Percentiles rank a stretch among this genome's conserved stretches.
These are phyloP conservation scores for Apocynum venetum DNA, from an alignment of 257 asterid genomes.

Conservation along the genomic window DNA sequence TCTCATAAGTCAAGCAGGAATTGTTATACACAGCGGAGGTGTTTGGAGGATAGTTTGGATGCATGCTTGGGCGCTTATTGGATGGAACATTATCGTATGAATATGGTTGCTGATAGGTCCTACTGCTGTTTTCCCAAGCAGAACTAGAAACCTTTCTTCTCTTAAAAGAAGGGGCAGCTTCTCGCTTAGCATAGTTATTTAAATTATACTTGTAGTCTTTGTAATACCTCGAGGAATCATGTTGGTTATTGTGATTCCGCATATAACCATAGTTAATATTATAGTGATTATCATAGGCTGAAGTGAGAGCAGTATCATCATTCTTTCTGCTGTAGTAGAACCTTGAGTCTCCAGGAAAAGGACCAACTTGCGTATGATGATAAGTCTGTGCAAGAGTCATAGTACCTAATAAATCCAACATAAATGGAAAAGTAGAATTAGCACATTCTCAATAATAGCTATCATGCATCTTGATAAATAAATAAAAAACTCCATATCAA, in stretches of 20 bases:
- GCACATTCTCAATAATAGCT: neutral
- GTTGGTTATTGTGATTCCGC: constrained; percentile 27
- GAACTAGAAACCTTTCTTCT: constrained; percentile 63
- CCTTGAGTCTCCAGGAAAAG: constrained; percentile 39
- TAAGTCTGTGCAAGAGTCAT: constrained; percentile 65
- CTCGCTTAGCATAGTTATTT: constrained; percentile 35
- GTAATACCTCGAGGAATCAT: constrained; percentile 30
- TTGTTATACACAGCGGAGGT: constrained; percentile 25
- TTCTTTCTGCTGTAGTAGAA: constrained; percentile 42
- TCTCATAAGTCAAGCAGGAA: constrained; percentile 20
- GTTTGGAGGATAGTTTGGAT: constrained; percentile 24
- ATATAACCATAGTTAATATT: constrained; percentile 20
- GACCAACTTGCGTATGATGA: constrained; percentile 39
- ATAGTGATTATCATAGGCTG: constrained; percentile 28
- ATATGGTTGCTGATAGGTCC: constrained; percentile 42
- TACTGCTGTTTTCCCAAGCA: constrained; percentile 39
- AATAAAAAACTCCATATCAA: neutral
- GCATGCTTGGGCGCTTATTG: constrained; percentile 16
- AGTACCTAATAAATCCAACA: constrained; percentile 36
- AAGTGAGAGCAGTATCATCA: constrained; percentile 23
- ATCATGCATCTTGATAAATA: neutral
- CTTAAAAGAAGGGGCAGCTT: constrained; percentile 47
- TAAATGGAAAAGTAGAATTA: neutral
- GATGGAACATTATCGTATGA: constrained; percentile 16
- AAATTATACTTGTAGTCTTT: constrained; percentile 32